phyloP scores from a whole-genome alignment of 2,329 filamentous ascomycete species.

The Pseudodiploospora longispora region DNA sequence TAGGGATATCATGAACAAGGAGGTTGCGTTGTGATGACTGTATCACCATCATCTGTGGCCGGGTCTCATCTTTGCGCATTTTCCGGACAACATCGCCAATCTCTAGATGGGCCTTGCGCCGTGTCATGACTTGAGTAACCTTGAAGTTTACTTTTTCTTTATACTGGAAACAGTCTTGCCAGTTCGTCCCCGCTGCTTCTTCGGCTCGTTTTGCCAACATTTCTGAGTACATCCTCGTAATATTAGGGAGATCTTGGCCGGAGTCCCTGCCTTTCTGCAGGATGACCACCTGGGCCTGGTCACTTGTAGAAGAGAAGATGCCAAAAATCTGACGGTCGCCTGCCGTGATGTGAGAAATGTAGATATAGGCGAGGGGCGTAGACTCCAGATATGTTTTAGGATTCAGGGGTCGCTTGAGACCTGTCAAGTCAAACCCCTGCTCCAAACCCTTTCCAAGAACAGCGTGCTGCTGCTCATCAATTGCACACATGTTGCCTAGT shows the following conservation, averaged over 20 bases:
- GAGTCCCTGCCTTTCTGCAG: slow-evolving; percentile 73
- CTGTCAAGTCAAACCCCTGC: slow-evolving; percentile 80
- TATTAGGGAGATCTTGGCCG: slow-evolving; percentile 76
- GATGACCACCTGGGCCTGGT: slow-evolving; percentile 81
- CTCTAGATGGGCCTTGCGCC: slow-evolving; percentile 81
- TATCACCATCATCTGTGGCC: slow-evolving; percentile 75
- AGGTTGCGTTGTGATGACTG: slow-evolving; percentile 81
- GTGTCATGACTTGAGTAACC: slow-evolving; percentile 78
- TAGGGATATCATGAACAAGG: slow-evolving; percentile 76
- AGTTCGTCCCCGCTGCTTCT: slow-evolving; percentile 60
- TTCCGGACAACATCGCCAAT: slow-evolving; percentile 84
- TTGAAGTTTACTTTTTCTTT: slow-evolving; percentile 82
- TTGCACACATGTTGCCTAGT: slow-evolving; percentile 84
- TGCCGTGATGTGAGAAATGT: slow-evolving; percentile 84
- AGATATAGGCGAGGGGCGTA: slow-evolving; percentile 72
- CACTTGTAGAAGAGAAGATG: slow-evolving; percentile 74
- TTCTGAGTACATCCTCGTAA: slow-evolving; percentile 81
- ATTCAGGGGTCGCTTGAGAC: slow-evolving; percentile 62
- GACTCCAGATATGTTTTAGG: slow-evolving; percentile 64
- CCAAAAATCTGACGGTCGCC: slow-evolving; percentile 92
- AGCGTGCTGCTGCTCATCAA: slow-evolving; percentile 83
- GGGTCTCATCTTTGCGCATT: slow-evolving; percentile 74
- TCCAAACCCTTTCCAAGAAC: slow-evolving; percentile 90
- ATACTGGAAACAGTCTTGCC: slow-evolving; percentile 79
- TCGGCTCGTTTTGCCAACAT: slow-evolving; percentile 57